These are phyloP conservation scores for Jacaranda copaia DNA, from an alignment of 257 asterid species.

Conservation along the genomic window DNA sequence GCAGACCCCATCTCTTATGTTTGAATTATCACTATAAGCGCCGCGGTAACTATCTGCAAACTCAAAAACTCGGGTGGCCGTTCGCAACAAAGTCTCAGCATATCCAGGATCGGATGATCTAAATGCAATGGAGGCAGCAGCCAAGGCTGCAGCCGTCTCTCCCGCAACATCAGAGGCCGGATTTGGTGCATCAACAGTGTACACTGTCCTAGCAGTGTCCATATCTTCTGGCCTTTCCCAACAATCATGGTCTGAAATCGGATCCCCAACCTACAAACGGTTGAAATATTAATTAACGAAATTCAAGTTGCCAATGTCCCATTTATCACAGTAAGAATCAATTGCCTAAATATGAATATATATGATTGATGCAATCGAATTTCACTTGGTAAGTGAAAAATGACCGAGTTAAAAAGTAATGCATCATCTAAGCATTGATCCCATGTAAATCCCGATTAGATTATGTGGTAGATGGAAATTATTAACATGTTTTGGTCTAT, in stretches of 20 bases:
- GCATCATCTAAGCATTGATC: no score
- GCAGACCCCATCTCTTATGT: conserved; percentile 75
- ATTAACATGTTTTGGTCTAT: conserved; percentile 11
- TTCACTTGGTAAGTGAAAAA: background rate
- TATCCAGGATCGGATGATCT: conserved; percentile 79
- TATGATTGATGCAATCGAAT: background rate
- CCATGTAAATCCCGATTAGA: background rate
- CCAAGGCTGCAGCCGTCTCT: conserved; percentile 96
- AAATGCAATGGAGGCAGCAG: conserved; percentile 91
- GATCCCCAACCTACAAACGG: conserved; percentile 85
- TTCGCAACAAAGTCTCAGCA: conserved; percentile 68
- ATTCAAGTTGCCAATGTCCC: background rate
- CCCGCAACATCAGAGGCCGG: conserved; percentile 98
- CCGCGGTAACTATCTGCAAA: conserved; percentile 88
- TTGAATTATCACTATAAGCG: conserved; percentile 81
- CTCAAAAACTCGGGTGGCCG: conserved; percentile 70
- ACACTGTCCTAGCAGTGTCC: conserved; percentile 93
- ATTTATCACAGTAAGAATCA: no score
- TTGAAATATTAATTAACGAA: background rate
- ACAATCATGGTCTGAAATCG: conserved; percentile 80
- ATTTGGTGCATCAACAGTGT: conserved; percentile 88
- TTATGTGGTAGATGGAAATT: conserved; percentile 4
- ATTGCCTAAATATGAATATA: background rate
- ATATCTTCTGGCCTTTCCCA: conserved; percentile 99
- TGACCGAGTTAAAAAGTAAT: background rate